Evolutionary conservation across 305 asterid genomes (phyloP).

Genomic region (Fraxinus dipetala): DNA sequence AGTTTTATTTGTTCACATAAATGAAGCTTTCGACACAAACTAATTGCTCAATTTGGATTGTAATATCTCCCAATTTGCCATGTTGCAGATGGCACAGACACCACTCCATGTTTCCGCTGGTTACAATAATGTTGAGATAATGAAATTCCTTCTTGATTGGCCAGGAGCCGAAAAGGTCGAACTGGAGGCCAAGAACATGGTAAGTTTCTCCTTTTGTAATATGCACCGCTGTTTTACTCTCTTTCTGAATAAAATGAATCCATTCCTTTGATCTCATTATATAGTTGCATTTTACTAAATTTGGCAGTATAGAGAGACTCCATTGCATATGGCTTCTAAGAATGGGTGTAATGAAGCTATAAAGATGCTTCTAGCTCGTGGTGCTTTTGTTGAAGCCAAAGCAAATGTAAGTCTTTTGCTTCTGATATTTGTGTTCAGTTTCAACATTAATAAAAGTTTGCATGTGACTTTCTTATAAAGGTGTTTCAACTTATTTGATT

Average conservation of each 20-base stretch:
- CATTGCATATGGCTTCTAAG: conserved; percentile 97
- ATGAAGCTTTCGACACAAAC: conserved; percentile 9
- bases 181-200: conserved; percentile 88
- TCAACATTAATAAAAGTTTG: background rate
- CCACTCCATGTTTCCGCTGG: conserved; percentile 97
- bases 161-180: conserved; percentile 72
- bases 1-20: background rate
- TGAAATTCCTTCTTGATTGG: conserved; percentile 68
- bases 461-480: conserved; percentile 14
- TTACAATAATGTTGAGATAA: conserved; percentile 69
- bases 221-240: conserved; percentile 10
- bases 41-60: background rate
- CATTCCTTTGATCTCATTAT: conserved; percentile 14
- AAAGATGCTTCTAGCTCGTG: conserved; percentile 74
- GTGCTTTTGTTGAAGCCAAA: conserved; percentile 80
- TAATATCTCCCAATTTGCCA: conserved; percentile 6
- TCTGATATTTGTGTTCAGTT: conserved; percentile 11
- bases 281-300: conserved; percentile 13
- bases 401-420: conserved; percentile 62
- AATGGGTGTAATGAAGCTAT: conserved; percentile 90
- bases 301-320: conserved; percentile 90
- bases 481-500: conserved; percentile 20
- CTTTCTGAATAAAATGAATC: conserved; percentile 1
- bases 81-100: conserved; percentile 75
- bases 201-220: conserved; percentile 13